Percentiles rank a stretch among this genome's conserved stretches.
Evolutionary conservation across 768 basidiomycete species (phyloP).

Genomic region (Lactarius evosmus): DNA sequence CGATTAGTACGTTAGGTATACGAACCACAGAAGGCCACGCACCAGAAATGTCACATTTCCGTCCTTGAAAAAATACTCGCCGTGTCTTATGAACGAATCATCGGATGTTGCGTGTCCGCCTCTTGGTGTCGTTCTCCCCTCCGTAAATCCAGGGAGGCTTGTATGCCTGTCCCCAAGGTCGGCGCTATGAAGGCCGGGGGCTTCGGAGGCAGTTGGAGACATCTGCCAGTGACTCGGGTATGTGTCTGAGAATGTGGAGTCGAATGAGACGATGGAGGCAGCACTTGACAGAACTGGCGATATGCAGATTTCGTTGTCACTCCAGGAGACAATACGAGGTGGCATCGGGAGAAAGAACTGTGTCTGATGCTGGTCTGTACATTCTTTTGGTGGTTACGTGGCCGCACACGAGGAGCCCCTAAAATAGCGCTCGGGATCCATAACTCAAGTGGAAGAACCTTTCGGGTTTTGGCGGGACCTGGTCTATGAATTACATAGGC

Average conservation of each 20-base stretch:
- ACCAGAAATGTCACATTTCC: slow-evolving; percentile 26
- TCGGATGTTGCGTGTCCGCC: background rate
- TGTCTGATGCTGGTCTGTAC: background rate
- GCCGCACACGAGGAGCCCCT: background rate
- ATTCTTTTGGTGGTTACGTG: background rate
- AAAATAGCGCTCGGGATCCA: background rate
- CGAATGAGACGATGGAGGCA: slow-evolving; percentile 10
- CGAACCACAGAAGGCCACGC: background rate
- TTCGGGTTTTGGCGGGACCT: background rate
- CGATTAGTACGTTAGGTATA: background rate
- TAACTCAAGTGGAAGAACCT: background rate
- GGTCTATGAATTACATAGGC: background rate
- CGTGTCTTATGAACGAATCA: slow-evolving; percentile 10
- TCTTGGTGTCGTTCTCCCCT: background rate
- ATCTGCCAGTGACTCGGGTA: background rate
- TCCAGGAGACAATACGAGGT: background rate
- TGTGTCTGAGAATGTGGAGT: slow-evolving; percentile 4
- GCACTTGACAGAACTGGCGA: background rate
- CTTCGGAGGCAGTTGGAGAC: background rate
- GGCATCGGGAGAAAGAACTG: background rate
- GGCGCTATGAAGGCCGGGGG: background rate
- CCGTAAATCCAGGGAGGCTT: background rate
- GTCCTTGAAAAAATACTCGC: slow-evolving; percentile 21
- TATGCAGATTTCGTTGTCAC: background rate
- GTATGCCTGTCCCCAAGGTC: background rate